Conservation (phyloP, 1,284 basidiomycete species). For the Pseudozyma sp. region DNA sequence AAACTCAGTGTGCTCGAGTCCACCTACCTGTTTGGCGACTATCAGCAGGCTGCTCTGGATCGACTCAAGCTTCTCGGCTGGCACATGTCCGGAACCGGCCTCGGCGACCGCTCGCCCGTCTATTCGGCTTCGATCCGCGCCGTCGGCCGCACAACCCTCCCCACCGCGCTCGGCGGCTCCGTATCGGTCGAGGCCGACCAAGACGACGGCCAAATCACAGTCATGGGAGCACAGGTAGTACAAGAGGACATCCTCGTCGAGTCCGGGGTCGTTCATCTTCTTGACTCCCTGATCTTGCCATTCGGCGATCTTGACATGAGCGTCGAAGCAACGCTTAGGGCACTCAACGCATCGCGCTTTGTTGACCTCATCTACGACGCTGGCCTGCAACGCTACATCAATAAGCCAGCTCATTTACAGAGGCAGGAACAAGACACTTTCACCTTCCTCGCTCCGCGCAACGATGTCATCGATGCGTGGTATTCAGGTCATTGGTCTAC, state of each 20-base stretch:
- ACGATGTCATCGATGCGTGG: conserved; percentile 78
- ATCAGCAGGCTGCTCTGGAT: conserved; percentile 53
- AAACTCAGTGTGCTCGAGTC: conserved; percentile 53
- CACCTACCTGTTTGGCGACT: conserved; percentile 54
- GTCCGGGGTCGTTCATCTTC: conserved; percentile 82
- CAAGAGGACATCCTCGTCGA: conserved; percentile 64
- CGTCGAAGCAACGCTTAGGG: conserved; percentile 90
- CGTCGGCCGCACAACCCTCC: conserved; percentile 28
- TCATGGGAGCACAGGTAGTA: conserved; percentile 46
- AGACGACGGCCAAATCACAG: conserved; percentile 20
- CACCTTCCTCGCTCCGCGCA: conserved; percentile 80
- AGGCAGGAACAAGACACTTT: conserved; percentile 42
- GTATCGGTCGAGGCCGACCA: conserved; percentile 37
- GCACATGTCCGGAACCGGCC: conserved; percentile 61
- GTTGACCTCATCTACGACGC: conserved; percentile 84
- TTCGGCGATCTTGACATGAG: conserved; percentile 81
- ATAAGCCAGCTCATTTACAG: conserved; percentile 41
- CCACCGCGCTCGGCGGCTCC: conserved; percentile 61
- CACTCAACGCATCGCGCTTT: conserved; percentile 89
- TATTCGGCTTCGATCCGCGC: conserved; percentile 44
- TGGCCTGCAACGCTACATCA: conserved; percentile 72
- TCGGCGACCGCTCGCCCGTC: conserved; percentile 55
- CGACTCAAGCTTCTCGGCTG: conserved; percentile 62
- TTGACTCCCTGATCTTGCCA: conserved; percentile 85
- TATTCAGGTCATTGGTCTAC: conserved; percentile 4